Evolutionary conservation across 2,329 filamentous ascomycete species (phyloP).

Genomic region (Fusarium pilosicola): DNA sequence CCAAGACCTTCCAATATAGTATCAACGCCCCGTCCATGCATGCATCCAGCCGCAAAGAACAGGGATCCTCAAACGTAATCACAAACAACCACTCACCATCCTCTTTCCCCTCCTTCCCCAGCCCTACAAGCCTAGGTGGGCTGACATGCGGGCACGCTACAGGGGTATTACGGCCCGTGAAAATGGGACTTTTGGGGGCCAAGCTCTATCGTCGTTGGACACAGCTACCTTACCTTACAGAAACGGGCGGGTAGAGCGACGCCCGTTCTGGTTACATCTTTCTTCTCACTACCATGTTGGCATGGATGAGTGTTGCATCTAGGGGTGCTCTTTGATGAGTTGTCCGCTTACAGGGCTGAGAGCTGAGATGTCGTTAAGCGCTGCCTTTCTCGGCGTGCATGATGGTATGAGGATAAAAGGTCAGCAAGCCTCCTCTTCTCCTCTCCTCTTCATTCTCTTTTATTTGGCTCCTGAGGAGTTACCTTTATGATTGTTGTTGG

Average conservation of each 20-base stretch:
- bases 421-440: neutral
- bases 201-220: conserved; percentile 10
- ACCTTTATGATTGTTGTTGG: neutral
- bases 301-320: neutral
- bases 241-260: neutral
- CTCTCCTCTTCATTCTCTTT: neutral
- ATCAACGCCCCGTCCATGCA: conserved; percentile 4
- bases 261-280: conserved; percentile 11
- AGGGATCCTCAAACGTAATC: conserved; percentile 7
- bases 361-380: conserved; percentile 2
- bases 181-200: conserved; percentile 18
- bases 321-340: neutral
- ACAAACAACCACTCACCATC: neutral
- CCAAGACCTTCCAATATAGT: conserved; percentile 6
- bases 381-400: neutral
- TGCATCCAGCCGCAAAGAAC: conserved; percentile 21
- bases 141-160: conserved; percentile 20
- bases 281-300: neutral
- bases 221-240: neutral
- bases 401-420: conserved; percentile 14
- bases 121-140: conserved; percentile 27
- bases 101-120: conserved; percentile 1
- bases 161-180: neutral
- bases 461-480: neutral
- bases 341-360: conserved; percentile 22